These are phyloP conservation scores for Panicum miliaceum DNA, from an alignment of 176 grass and related monocot species.

Conservation along the genomic window DNA sequence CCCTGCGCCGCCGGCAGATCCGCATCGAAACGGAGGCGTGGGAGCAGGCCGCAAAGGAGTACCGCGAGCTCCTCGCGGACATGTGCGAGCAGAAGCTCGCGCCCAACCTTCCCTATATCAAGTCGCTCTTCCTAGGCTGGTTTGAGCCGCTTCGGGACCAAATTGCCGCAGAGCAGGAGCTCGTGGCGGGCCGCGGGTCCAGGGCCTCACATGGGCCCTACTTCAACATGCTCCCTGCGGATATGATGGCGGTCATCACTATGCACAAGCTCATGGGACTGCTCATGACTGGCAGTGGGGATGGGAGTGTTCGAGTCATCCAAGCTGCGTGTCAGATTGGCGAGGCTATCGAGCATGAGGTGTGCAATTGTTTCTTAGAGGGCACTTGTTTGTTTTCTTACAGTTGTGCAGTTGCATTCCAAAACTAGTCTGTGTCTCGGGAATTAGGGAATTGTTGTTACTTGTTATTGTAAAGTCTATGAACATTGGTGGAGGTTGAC, in stretches of 20 bases:
- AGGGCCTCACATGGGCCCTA: slow-evolving; percentile 40
- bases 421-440: not conserved
- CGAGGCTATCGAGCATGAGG: slow-evolving; percentile 92
- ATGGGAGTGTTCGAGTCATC: slow-evolving; percentile 73
- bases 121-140: slow-evolving; percentile 94
- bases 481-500: not conserved
- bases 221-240: slow-evolving; percentile 69
- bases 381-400: slow-evolving; percentile 29
- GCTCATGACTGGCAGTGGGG: slow-evolving; percentile 67
- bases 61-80: slow-evolving; percentile 75
- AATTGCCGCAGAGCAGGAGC: slow-evolving; percentile 68
- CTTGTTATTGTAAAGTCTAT: not conserved
- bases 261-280: slow-evolving; percentile 99
- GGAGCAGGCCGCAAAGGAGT: slow-evolving; percentile 93
- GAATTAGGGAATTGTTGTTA: not conserved
- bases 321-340: slow-evolving; percentile 65
- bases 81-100: slow-evolving; percentile 94
- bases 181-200: slow-evolving; percentile 17
- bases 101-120: slow-evolving; percentile 90
- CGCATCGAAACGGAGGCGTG: slow-evolving; percentile 90
- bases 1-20: slow-evolving; percentile 71
- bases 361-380: slow-evolving; percentile 34
- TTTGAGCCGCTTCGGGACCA: slow-evolving; percentile 83
- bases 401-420: not conserved
- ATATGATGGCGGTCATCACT: slow-evolving; percentile 98